phyloP scores from a whole-genome alignment of 495 filamentous ascomycete genomes.

The Acidomyces sp. region DNA sequence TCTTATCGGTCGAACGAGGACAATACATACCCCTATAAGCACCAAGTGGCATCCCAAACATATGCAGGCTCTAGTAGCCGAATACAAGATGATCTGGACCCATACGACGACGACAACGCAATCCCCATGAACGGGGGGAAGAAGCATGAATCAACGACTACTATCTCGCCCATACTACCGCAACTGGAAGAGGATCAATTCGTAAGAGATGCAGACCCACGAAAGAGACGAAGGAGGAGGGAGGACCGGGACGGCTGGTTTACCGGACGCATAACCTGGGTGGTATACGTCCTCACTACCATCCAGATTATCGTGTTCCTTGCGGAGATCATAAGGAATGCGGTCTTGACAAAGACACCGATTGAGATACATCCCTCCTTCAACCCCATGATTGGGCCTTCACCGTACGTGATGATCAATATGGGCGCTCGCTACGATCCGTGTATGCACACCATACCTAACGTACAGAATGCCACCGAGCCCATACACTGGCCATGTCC shows the following conservation, averaged over 20 bases:
- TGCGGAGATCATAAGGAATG: slow-evolving; percentile 69
- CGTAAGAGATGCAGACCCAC: slow-evolving; percentile 28
- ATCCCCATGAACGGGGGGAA: slow-evolving; percentile 37
- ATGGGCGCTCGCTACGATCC: slow-evolving; percentile 90
- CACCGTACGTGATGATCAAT: slow-evolving; percentile 78
- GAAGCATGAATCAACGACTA: slow-evolving; percentile 22
- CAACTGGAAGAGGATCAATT: slow-evolving; percentile 21
- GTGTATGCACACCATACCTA: slow-evolving; percentile 76
- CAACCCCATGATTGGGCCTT: slow-evolving; percentile 95
- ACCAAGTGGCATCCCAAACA: slow-evolving; percentile 33
- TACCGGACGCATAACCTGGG: slow-evolving; percentile 56
- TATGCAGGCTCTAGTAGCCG: slow-evolving; percentile 41
- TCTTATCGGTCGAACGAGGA: slow-evolving; percentile 50
- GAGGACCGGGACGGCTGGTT: slow-evolving; percentile 38
- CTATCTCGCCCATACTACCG: slow-evolving; percentile 15
- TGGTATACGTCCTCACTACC: slow-evolving; percentile 66
- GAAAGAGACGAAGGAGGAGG: slow-evolving; percentile 37
- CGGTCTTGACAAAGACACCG: slow-evolving; percentile 52
- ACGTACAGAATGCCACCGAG: slow-evolving; percentile 45
- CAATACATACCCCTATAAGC: slow-evolving; percentile 44
- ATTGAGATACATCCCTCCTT: slow-evolving; percentile 77
- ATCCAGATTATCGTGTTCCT: slow-evolving; percentile 83
- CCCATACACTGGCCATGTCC: slow-evolving; percentile 59
- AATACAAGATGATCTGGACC: slow-evolving; percentile 33
- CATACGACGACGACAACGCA: slow-evolving; percentile 53